Percentiles rank a stretch among this genome's conserved stretches.
phyloP scores from a whole-genome alignment of 192 early-diverging fungal species.

The Podila clonocystis region DNA sequence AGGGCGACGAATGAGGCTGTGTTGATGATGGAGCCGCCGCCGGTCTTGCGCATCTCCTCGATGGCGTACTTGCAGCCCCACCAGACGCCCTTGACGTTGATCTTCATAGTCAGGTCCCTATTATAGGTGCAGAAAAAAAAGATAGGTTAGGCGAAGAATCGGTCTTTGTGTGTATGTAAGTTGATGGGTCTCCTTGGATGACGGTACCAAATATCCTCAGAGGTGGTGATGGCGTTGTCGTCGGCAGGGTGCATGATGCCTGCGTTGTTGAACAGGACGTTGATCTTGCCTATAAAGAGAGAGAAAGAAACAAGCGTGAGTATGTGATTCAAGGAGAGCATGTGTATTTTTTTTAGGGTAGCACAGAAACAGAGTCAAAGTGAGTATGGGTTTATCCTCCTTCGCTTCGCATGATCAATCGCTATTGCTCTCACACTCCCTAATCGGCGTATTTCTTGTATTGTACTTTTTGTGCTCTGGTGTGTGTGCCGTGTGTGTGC shows the following conservation, averaged over 20 bases:
- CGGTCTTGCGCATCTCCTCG: constrained; percentile 74
- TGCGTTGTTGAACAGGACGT: constrained; percentile 89
- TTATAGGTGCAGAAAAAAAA: background rate
- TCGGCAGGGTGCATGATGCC: constrained; percentile 87
- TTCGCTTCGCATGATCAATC: background rate
- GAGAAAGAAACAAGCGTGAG: background rate
- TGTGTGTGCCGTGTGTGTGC: too few relatives aligned
- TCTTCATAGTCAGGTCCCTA: constrained; percentile 76
- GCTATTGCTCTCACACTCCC: background rate
- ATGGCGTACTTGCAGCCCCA: constrained; percentile 87
- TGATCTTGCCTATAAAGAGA: constrained; percentile 68
- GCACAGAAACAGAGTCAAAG: background rate
- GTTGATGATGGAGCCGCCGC: constrained; percentile 86
- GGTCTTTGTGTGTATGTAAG: background rate
- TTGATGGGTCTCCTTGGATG: too few relatives aligned
- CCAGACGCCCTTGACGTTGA: constrained; percentile 93
- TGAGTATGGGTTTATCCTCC: background rate
- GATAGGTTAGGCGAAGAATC: background rate
- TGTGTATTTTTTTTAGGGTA: background rate
- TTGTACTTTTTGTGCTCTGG: too few relatives aligned
- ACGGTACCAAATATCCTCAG: constrained; percentile 79
- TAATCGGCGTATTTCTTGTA: background rate
- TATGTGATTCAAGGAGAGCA: background rate
- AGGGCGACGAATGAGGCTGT: constrained; percentile 84
- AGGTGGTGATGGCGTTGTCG: constrained; percentile 80